Evolutionary conservation across 345 rosid genomes (phyloP).

Genomic region (Sapria himalayana): DNA sequence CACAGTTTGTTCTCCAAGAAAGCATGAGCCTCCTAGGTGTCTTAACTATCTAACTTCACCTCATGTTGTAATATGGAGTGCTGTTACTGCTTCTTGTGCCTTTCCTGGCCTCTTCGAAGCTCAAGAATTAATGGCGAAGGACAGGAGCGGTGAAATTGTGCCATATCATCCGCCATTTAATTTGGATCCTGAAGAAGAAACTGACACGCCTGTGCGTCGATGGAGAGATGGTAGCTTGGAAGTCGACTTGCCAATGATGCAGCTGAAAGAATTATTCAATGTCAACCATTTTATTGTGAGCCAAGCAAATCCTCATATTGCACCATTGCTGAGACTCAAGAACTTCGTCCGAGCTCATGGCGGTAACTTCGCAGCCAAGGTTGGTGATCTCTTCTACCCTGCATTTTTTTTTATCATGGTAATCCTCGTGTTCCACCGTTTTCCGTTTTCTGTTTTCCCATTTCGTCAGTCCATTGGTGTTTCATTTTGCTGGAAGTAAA

Average conservation of each 20-base stretch:
- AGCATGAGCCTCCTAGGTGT: conserved; percentile 97
- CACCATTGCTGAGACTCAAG: conserved; percentile 62
- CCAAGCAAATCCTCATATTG: conserved; percentile 96
- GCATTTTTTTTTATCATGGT: neutral
- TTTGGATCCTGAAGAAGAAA: conserved; percentile 63
- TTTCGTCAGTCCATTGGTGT: too few relatives aligned
- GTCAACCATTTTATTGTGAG: conserved; percentile 96
- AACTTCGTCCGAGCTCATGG: conserved; percentile 70
- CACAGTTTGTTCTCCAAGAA: conserved; percentile 93
- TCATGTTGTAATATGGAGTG: conserved; percentile 98
- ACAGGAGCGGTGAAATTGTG: conserved; percentile 77
- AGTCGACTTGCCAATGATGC: conserved; percentile 96
- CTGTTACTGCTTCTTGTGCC: conserved; percentile 94
- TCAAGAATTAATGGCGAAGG: conserved; percentile 95
- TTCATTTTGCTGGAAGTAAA: neutral
- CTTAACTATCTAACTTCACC: conserved; percentile 95
- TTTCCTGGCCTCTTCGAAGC: conserved; percentile 98
- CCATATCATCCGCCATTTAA: conserved; percentile 95
- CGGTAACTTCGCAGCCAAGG: conserved; percentile 98
- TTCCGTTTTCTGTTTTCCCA: too few relatives aligned
- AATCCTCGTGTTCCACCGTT: too few relatives aligned
- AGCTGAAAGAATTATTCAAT: conserved; percentile 83
- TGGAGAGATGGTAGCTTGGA: conserved; percentile 99
- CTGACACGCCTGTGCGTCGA: conserved; percentile 37
- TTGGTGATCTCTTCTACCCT: conserved; percentile 5